Base-by-base conservation (phyloP, 1,139 yeast species). In the Debaryomyces nepalensis region DNA sequence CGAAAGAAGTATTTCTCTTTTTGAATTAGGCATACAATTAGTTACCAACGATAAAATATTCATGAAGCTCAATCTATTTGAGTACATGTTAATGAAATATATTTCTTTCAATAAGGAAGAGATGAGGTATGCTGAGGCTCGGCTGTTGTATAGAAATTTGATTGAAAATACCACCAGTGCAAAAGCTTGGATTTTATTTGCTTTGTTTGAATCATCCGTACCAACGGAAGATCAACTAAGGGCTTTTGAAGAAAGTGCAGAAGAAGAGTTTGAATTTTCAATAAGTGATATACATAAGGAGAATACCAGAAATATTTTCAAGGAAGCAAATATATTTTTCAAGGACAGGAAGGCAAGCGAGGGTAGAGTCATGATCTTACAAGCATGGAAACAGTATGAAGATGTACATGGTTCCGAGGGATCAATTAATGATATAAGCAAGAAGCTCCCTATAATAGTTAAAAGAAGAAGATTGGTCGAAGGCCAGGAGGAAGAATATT, bases 371-470 rank as follows among this genome's bases (percentile, higher is more conserved):
- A 60, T 71, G 1, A 59, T 90, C 4, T 66, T 84, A 22, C 84
- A 86, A 44, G 82, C 90, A 0, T 81, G 86, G 75, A 68, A 69
- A 37, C 73, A 74, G 42, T 90, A 86, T 61, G 97, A 90, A 55
- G 54, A 63, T 27, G 64, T 63, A 2, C 81, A 88, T 57, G 97
- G 97, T 0, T 63, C 68, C 15, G 60, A 52, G 0, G 70, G 64
- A 3, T 52, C 77, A 0, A 51, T 63, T 12, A 57, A 57, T 2
- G 53, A 45, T 5, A 75, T 84, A 6, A 60, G 59, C 4, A 59
- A 63, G 19, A 78, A 82, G 53, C 59, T 81, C 40, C 97, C 97
- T 0, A 66, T 71, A 8, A 63, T 77, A 18, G 78, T 79, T 12
- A 81, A 74, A 51, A 75, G 73, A 52, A 68, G 76, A 27, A 67